Conservation (phyloP, 2,329 filamentous ascomycete genomes). For the Pezicula carpinea region DNA sequence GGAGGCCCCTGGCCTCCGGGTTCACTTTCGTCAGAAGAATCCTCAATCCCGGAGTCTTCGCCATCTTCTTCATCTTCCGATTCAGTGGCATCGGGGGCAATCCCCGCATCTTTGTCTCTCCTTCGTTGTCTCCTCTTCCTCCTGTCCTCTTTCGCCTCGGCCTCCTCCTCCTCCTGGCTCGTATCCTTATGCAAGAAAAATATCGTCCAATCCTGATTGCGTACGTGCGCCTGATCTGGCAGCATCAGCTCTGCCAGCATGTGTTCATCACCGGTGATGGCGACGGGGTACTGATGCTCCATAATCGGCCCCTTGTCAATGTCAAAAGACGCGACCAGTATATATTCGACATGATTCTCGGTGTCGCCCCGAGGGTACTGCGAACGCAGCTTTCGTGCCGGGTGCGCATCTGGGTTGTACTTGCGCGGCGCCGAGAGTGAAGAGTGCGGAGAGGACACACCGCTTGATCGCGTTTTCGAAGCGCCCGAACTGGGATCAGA, state of each 20-base stretch:
- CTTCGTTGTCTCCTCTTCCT: slow-evolving; percentile 46
- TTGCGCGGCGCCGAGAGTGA: slow-evolving; percentile 49
- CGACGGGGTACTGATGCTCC: slow-evolving; percentile 95
- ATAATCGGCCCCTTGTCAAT: slow-evolving; percentile 94
- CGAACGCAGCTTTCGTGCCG: slow-evolving; percentile 57
- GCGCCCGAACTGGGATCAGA: slow-evolving; percentile 55
- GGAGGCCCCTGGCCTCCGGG: slow-evolving; percentile 78
- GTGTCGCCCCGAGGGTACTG: slow-evolving; percentile 70
- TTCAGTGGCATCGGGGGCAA: slow-evolving; percentile 40
- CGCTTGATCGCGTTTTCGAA: slow-evolving; percentile 56
- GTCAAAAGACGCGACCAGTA: slow-evolving; percentile 94
- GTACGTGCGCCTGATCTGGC: slow-evolving; percentile 90
- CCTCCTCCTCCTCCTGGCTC: slow-evolving; percentile 75
- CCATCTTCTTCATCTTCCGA: slow-evolving; percentile 39
- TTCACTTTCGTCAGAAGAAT: slow-evolving; percentile 54
- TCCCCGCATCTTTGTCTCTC: slow-evolving; percentile 45
- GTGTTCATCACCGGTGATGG: slow-evolving; percentile 94
- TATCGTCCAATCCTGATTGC: slow-evolving; percentile 97
- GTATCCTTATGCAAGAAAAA: slow-evolving; percentile 98
- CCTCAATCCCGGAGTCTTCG: slow-evolving; percentile 43
- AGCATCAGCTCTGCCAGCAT: slow-evolving; percentile 99
- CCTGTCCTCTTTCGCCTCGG: slow-evolving; percentile 56
- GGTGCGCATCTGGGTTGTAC: slow-evolving; percentile 45
- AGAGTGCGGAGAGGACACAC: slow-evolving; percentile 54
- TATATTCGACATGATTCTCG: slow-evolving; percentile 98